Evolutionary conservation across 148 eudicot genomes (phyloP), one percentile per base, ranked within the genome.

Genomic region (Beta vulgaris): DNA sequence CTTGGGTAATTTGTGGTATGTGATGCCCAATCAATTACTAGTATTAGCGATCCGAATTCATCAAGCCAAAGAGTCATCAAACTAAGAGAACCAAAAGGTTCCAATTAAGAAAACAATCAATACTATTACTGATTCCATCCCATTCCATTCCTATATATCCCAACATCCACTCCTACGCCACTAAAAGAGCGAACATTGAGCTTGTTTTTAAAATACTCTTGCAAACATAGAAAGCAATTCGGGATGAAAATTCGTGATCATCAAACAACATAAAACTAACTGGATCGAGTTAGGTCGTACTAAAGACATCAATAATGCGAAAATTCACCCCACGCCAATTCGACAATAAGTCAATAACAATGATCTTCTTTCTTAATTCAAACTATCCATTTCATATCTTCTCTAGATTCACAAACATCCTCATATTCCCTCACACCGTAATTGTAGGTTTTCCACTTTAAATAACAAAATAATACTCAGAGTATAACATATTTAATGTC

Each of bases 71-170:
- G 19, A 40, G 6, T 26, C 15, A 71, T 1, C 1, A 6, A 13
- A 42, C 3, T n/a, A 25, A 29, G 16, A 64, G 29, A 48, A 65
- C 49, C 62, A 9, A 60, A 69, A 44, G 48, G 35, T 69, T 44
- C 58, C 44, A 35, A 49, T 51, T 19, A 32, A 70, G 44, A 69
- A 42, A 55, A 55, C 25, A 51, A 37, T 49, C 6, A 73, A 62
- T 19, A 32, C n/a, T 13, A 7, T n/a, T n/a, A n/a, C n/a, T n/a
- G n/a, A n/a, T n/a, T n/a, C n/a, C n/a, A n/a, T n/a, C n/a, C n/a
- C n/a, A 61, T 61, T 60, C 43, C n/a, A 46, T 12, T 26, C 21
- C 28, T 9, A 44, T 18, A 43, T 44, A 16, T 2, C 11, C 15
- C 9, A n/a, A 7, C 28, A 35, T 34, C 26, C 14, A 35, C 0